Percentiles rank a stretch among this genome's conserved stretches.
Conservation (phyloP, 139 green algal species). For the Dunaliella primolecta region DNA sequence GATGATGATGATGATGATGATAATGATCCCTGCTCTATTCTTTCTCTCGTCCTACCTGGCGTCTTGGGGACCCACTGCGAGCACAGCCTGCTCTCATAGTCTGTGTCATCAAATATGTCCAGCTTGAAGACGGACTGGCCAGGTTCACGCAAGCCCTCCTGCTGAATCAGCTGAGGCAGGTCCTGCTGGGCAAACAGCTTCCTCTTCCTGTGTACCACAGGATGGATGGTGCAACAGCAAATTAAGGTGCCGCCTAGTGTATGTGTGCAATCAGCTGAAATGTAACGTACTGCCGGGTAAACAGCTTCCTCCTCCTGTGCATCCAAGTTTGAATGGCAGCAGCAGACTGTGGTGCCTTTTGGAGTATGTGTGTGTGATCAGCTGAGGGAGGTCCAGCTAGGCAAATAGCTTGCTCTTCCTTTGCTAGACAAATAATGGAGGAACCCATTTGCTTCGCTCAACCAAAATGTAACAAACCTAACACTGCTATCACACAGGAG, state of each 20-base stretch:
- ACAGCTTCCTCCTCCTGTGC: background rate
- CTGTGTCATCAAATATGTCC: constrained; percentile 70
- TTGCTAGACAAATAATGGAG: too few species aligned
- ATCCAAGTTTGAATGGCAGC: too few species aligned
- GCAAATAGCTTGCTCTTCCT: too few species aligned
- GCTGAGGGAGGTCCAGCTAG: too few species aligned
- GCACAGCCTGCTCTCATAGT: constrained; percentile 55
- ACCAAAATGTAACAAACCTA: too few species aligned
- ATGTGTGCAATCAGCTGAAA: background rate
- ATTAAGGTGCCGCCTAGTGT: background rate
- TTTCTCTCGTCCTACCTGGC: constrained; percentile 43
- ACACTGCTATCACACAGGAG: too few species aligned
- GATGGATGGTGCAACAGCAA: background rate
- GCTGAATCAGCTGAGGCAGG: constrained; percentile 40
- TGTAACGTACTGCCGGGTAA: background rate
- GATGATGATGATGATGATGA: too few species aligned
- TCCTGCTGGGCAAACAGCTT: constrained; percentile 59
- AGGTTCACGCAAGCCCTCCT: constrained; percentile 31
- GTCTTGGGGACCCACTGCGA: constrained; percentile 58
- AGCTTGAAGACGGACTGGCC: constrained; percentile 30
- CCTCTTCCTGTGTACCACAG: constrained; percentile 54
- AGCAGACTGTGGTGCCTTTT: too few species aligned
- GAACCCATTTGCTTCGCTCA: too few species aligned
- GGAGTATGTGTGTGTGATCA: too few species aligned
- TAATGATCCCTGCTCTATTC: too few species aligned